A percentile compares a stretch with the other conserved stretches of the same genome.
phyloP scores from a whole-genome alignment of 768 basidiomycete species.

The Kwoniella dendrophila region DNA sequence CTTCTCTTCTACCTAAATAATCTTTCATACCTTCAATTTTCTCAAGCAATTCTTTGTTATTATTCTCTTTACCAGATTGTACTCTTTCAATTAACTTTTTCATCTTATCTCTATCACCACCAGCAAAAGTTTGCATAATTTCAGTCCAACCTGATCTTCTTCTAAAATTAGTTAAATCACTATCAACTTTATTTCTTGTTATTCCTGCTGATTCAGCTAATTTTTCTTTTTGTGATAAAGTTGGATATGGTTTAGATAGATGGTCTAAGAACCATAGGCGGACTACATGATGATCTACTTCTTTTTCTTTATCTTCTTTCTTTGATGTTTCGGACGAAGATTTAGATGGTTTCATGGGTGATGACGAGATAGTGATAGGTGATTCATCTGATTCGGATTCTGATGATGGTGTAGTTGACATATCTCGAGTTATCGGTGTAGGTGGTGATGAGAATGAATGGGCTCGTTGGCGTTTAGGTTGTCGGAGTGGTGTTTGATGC shows the following conservation, averaged over 20 bases:
- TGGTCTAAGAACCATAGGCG: slow-evolving; percentile 45
- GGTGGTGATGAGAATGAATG: not conserved
- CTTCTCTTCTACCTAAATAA: slow-evolving; percentile 36
- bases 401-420: not conserved
- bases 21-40: slow-evolving; percentile 31
- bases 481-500: slow-evolving; percentile 1
- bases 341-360: no score
- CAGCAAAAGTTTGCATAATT: slow-evolving; percentile 29
- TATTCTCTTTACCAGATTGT: slow-evolving; percentile 21
- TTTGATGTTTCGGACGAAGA: not conserved
- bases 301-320: slow-evolving; percentile 9
- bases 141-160: slow-evolving; percentile 44
- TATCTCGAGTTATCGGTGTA: not conserved
- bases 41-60: slow-evolving; percentile 21
- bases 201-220: slow-evolving; percentile 31
- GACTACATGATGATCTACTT: slow-evolving; percentile 25
- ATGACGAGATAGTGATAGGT: no score
- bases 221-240: slow-evolving; percentile 24
- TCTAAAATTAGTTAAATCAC: slow-evolving; percentile 47
- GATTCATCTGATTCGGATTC: no score
- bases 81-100: slow-evolving; percentile 29
- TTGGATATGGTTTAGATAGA: slow-evolving; percentile 42
- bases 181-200: slow-evolving; percentile 33
- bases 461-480: slow-evolving; percentile 1
- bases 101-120: slow-evolving; percentile 28